Evolutionary conservation across 805 yeast species (phyloP), one percentile per base, ranked within the genome.

Genomic region (Lachancea lanzarotensis): DNA sequence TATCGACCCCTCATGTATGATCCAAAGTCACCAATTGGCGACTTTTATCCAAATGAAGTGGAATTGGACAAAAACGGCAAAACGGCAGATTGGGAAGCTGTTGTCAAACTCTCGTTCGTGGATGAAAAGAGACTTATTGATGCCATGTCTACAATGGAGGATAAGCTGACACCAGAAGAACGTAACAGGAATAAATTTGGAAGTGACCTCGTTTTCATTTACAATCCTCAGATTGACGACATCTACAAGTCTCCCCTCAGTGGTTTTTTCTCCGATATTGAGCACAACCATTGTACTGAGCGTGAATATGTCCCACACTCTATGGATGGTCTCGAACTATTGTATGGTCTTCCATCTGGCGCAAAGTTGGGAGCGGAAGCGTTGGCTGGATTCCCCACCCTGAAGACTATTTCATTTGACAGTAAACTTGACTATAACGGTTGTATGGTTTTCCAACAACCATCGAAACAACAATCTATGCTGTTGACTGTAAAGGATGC

Each of bases 21-120:
- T 47, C 81, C 79, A 37, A 72, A 73, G 37, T 90, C 97, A 7
- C 95, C 96, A 22, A 88, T 93, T 52, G 74, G 75, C 45, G 97
- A 89, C 56, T 89, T 88, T 57, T 93, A 93, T 60, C 98, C 98
- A 2, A 74, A 75, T 46, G 87, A 86, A 48, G 95, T 91, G 45
- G 86, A 81, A 42, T 73, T 86, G 30, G 98, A 93, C 68, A 74
- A 80, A 76, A 93, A 93, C 61, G 98, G 98, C 36, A 93, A 93
- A 63, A 86, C 89, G 45, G 95, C 93, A 2, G 83, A 88, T 40
- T 93, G 98, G 98, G 98, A 93, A 68, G 97, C 97, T 10, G 96
- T 93, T 45, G 96, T 93, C 6, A 75, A 87, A 56, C 75, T 93
- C 47, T 82, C 95, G 4, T 93, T 93, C 72, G 97, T 93, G 38